Base-by-base conservation (phyloP, 257 asterid genomes). In the Solanum megistacrolobum region DNA sequence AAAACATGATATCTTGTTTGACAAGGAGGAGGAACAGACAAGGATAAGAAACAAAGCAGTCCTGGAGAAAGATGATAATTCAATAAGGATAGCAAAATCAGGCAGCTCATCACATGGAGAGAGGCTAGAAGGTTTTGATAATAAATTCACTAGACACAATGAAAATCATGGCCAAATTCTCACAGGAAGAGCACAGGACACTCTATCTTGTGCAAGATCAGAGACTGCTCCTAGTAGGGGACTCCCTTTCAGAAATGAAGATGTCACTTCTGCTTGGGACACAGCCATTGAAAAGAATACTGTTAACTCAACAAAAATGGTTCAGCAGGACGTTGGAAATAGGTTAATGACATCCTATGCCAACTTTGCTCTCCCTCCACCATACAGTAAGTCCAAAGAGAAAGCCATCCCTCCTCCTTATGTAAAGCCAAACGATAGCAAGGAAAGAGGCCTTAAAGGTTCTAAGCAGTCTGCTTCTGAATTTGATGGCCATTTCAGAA, bases 351-450 rank as follows among this genome's bases (percentile, higher is more conserved):
- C 88, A 88, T 83, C 92, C 87, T 76, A 85, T 90, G 88, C 89
- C 7, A 89, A 68, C 38, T 88, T 86, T 87, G 89, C 89, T 82
- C 92, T 91, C 55, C 98, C 97, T 66, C 98, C 99, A 68, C 98
- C 99, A 73, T 97, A 96, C 87, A 88, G 92, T 79, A 96, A 90
- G 90, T 87, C 95, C 16, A 94, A 91, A 65, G 92, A 91, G 88
- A 92, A 83, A 48, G 43, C 75, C 27, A 14, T 89, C 84, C 96
- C 97, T 84, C 95, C 95, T 88, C 96, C 98, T 29, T 96, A 93
- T 92, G 91, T 87, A 29, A 95, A 90, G 93, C 89, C 91, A n/a
- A 91, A 90, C 83, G 95, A 93, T 81, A 92, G 90, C 87, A 91
- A 91, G 87, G 89, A 89, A 87, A 87, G 86, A 89, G 85, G 89